phyloP scores from a whole-genome alignment of 208 protist genomes.

The Endotrypanum monterogeii region DNA sequence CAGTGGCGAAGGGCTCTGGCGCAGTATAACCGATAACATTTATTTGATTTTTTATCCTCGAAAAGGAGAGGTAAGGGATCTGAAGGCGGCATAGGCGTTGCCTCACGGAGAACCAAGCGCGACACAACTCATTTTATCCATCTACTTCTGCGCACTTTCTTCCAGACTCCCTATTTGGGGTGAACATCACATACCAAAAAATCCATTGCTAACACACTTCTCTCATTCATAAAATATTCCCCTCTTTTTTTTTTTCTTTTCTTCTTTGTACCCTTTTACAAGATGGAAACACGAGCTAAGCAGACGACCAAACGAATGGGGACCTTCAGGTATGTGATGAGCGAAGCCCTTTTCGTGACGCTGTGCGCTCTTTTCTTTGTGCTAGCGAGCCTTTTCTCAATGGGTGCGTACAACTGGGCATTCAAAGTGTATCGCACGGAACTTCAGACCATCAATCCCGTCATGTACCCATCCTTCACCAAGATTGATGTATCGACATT shows the following conservation, averaged over 20 bases:
- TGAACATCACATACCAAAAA: no score
- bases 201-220: not conserved
- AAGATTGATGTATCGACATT: conserved; percentile 36
- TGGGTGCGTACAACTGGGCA: conserved; percentile 53
- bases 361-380: conserved; percentile 34
- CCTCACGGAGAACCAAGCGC: not conserved
- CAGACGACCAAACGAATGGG: not conserved
- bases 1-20: no score
- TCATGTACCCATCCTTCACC: conserved; percentile 52
- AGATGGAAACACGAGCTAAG: not conserved
- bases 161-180: no score
- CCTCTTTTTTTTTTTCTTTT: not conserved
- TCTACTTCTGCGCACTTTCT: not conserved
- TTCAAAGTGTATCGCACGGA: conserved; percentile 43
- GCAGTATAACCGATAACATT: no score
- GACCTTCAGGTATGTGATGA: no score
- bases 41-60: no score
- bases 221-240: not conserved
- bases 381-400: conserved; percentile 32
- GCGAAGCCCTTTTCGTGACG: not conserved
- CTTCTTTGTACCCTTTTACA: not conserved
- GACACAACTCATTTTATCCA: not conserved
- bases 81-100: no score
- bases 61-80: no score
- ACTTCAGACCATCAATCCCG: conserved; percentile 53